phyloP scores from a whole-genome alignment of 1,139 yeast species.

The Diutina rugosa region DNA sequence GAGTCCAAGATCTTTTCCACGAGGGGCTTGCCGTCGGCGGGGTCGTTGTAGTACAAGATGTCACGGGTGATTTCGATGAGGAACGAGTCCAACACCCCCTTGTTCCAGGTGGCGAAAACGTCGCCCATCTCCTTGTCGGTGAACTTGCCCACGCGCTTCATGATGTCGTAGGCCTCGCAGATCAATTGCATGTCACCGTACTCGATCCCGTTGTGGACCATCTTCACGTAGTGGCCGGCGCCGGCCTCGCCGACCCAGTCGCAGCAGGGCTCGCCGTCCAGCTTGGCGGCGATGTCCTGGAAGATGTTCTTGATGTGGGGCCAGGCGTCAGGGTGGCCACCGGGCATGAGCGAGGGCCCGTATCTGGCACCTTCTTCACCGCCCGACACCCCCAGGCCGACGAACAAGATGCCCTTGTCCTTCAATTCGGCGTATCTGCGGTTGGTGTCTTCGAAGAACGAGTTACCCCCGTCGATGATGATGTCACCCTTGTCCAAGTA shows the following conservation, averaged over 20 bases:
- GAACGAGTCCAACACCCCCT: conserved; percentile 95
- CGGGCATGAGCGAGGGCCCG: conserved; percentile 99
- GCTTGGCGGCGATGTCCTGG: conserved; percentile 92
- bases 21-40: conserved; percentile 79
- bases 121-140: conserved; percentile 87
- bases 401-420: conserved; percentile 79
- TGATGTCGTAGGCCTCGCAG: conserved; percentile 91
- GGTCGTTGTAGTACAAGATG: conserved; percentile 76
- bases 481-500: conserved; percentile 93
- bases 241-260: conserved; percentile 99
- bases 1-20: conserved; percentile 93
- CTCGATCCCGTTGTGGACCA: conserved; percentile 99
- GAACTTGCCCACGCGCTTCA: conserved; percentile 91
- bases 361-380: conserved; percentile 99
- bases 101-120: conserved; percentile 89
- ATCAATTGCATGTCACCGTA: conserved; percentile 99
- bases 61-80: conserved; percentile 94
- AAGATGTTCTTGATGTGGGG: conserved; percentile 93
- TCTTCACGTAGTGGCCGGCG: conserved; percentile 97
- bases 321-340: conserved; percentile 98
- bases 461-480: conserved; percentile 99
- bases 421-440: conserved; percentile 90
- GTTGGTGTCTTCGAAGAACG: conserved; percentile 97
- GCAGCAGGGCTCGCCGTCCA: conserved; percentile 98
- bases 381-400: conserved; percentile 99